These are phyloP conservation scores for Phytophthora uliginosa DNA, from an alignment of 352 stramenopile genomes.

Conservation along the genomic window DNA sequence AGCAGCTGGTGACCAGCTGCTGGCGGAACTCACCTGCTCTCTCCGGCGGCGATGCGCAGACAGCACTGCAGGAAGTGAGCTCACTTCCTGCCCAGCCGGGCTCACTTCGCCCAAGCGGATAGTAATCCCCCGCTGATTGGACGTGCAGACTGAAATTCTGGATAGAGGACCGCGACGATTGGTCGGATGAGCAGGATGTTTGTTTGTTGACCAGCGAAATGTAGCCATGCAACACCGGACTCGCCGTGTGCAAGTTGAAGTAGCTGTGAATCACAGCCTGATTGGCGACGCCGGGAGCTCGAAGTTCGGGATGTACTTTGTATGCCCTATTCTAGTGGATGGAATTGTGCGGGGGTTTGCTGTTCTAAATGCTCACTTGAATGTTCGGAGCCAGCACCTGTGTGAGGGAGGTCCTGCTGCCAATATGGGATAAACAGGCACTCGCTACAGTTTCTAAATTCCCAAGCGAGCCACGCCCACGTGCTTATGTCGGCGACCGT, in stretches of 20 bases:
- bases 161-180: not conserved
- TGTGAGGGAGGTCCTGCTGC: too few species aligned
- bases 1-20: too few species aligned
- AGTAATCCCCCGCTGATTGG: not conserved
- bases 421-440: too few species aligned
- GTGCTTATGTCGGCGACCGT: too few species aligned
- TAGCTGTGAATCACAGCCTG: too few species aligned
- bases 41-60: conserved; percentile 3
- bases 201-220: conserved; percentile 21
- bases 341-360: too few species aligned
- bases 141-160: not conserved
- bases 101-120: not conserved
- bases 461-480: too few species aligned
- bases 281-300: not conserved
- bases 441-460: too few species aligned
- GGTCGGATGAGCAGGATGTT: not conserved
- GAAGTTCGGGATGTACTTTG: not conserved
- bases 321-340: too few species aligned
- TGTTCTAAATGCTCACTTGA: too few species aligned
- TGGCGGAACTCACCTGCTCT: conserved; percentile 10
- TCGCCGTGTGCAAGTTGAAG: conserved; percentile 6
- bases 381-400: too few species aligned
- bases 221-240: conserved; percentile 25
- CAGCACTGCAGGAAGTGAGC: not conserved
- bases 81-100: too few species aligned